A percentile compares a stretch with the other conserved stretches of the same genome.
phyloP scores from a whole-genome alignment of 2,329 filamentous ascomycete species.

The Pyrenophora graminea region DNA sequence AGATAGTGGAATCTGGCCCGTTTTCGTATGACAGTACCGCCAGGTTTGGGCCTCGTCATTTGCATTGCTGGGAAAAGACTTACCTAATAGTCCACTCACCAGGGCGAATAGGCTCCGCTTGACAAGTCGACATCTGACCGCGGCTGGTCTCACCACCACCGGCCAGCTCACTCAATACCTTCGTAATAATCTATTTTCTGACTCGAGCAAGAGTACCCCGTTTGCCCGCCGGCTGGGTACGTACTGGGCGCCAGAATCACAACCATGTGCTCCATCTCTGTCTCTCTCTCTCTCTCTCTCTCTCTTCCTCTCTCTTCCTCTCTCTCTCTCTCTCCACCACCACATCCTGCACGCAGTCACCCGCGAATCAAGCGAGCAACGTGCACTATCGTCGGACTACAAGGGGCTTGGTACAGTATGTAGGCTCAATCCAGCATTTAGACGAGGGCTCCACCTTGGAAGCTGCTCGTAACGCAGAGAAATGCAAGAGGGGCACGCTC shows the following conservation, averaged over 20 bases:
- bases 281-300: too few relatives aligned
- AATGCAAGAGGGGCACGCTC: conserved; percentile 18
- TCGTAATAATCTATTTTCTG: conserved; percentile 22
- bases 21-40: conserved; percentile 35
- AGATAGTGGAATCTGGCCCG: conserved; percentile 31
- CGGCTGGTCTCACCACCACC: conserved; percentile 19
- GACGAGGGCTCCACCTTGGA: conserved; percentile 24
- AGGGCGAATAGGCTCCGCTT: conserved; percentile 41
- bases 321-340: too few relatives aligned
- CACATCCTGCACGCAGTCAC: background rate
- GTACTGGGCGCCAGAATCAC: conserved; percentile 6
- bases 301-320: too few relatives aligned
- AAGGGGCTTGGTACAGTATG: conserved; percentile 3
- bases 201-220: conserved; percentile 8
- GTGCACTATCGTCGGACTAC: conserved; percentile 15
- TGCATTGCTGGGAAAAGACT: conserved; percentile 33
- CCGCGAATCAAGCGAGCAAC: conserved; percentile 10
- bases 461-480: conserved; percentile 21
- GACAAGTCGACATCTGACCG: conserved; percentile 35
- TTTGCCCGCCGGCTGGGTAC: conserved; percentile 5
- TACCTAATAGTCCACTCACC: conserved; percentile 42
- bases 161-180: conserved; percentile 27
- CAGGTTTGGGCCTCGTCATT: conserved; percentile 31
- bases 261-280: background rate
- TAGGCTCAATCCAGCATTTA: conserved; percentile 16